Percentiles rank a stretch among this genome's conserved stretches.
These are phyloP conservation scores for Populus nigra DNA, from an alignment of 345 rosid species.

Conservation along the genomic window DNA sequence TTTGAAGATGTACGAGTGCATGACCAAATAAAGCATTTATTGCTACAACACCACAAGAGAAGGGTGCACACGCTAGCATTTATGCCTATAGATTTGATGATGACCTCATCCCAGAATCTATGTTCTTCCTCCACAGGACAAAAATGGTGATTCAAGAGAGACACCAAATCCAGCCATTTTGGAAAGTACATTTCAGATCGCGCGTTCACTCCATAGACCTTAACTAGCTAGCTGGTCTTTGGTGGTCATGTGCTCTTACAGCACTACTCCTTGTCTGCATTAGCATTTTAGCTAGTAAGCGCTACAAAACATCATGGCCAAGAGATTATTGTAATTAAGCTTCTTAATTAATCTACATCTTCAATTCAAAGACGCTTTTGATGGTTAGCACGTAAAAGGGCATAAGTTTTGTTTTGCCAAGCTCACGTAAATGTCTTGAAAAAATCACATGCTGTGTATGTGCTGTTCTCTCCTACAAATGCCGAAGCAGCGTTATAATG, in stretches of 20 bases:
- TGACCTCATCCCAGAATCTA: constrained; percentile 65
- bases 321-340: not conserved
- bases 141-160: constrained; percentile 32
- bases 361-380: not conserved
- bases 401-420: not conserved
- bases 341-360: not conserved
- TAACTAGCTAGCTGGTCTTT: not conserved
- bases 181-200: no score
- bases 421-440: not conserved
- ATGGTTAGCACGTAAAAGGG: not conserved
- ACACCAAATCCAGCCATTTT: constrained; percentile 12
- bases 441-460: not conserved
- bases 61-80: constrained; percentile 67
- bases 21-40: constrained; percentile 49
- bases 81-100: constrained; percentile 61
- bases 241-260: not conserved
- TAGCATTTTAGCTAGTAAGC: not conserved
- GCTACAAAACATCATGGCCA: not conserved
- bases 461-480: not conserved
- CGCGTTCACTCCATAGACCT: not conserved
- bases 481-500: not conserved
- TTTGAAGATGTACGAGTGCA: constrained; percentile 37
- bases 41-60: constrained; percentile 23
- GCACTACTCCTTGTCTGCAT: not conserved
- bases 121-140: constrained; percentile 54